Percentiles rank a stretch among this genome's conserved stretches.
Evolutionary conservation across 768 basidiomycete genomes (phyloP).

Genomic region (Amyloporia xantha): DNA sequence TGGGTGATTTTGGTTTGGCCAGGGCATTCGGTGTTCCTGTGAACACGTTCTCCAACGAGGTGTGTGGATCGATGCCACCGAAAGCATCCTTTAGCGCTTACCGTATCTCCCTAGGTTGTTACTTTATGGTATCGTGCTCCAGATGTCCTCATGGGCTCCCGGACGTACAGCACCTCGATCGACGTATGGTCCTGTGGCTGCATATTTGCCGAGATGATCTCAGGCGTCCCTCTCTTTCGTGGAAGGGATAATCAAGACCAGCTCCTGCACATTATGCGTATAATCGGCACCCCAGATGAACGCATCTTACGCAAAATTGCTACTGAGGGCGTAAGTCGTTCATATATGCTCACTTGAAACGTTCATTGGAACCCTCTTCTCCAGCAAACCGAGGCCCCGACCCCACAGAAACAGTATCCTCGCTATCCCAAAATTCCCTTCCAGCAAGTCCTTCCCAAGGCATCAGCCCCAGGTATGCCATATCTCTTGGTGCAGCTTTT

Average conservation of each 20-base stretch:
- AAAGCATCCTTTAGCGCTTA: neutral
- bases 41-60: slow-evolving; percentile 98
- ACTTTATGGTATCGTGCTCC: slow-evolving; percentile 99
- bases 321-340: slow-evolving; percentile 70
- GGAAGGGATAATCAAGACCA: slow-evolving; percentile 98
- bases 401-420: slow-evolving; percentile 82
- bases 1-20: slow-evolving; percentile 97
- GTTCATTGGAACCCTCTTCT: slow-evolving; percentile 1
- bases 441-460: slow-evolving; percentile 77
- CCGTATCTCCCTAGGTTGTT: slow-evolving; percentile 59
- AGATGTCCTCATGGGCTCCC: slow-evolving; percentile 92
- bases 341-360: too few relatives aligned
- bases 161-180: slow-evolving; percentile 97
- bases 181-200: slow-evolving; percentile 99
- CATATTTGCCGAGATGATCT: slow-evolving; percentile 99
- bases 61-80: slow-evolving; percentile 19
- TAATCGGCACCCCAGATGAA: slow-evolving; percentile 92
- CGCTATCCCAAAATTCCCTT: slow-evolving; percentile 82
- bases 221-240: slow-evolving; percentile 92
- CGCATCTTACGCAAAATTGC: slow-evolving; percentile 82
- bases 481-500: neutral
- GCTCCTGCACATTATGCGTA: slow-evolving; percentile 94
- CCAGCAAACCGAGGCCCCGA: slow-evolving; percentile 47
- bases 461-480: slow-evolving; percentile 71
- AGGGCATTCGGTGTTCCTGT: slow-evolving; percentile 98